Base-by-base conservation (phyloP, 352 stramenopile species). In the Pythium rhizo-oryzae region DNA sequence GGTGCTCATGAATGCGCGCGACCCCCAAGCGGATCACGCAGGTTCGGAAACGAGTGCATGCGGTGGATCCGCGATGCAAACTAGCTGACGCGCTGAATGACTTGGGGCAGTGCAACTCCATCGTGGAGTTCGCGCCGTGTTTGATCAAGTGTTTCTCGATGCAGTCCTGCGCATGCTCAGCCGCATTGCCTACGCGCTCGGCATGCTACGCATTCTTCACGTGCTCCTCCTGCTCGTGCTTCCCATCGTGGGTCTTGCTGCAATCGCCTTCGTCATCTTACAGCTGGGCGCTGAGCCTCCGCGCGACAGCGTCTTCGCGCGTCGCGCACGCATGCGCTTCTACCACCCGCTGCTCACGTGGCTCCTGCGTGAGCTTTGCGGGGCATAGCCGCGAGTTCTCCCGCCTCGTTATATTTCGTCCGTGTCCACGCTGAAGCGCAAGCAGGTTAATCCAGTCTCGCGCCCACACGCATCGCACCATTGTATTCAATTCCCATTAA, bases 241-340 rank as follows among this genome's bases (percentile, higher is more conserved):
- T 8, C 7, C 9, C 7, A 4, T 50, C 43, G 43, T n/a, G 15
- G 43, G 15, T 11, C 18, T 50, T 12, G n/a, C 35, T 21, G 24
- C 21, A 12, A 19, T 55, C 49, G 49, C 13, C 8, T 8, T 33
- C 49, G 24, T 19, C 4, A 2, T 1, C 12, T 1, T 19, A 24
- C 19, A 46, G 16, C 5, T 25, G 6, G 30, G n/a, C 1, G 39
- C 13, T 0, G 39, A 55, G 2, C 11, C 56, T 30, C 58, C 59
- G 18, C 47, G 24, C 33, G n/a, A 18, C 5, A 37, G 49, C 1
- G 0, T 53, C 19, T 21, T 66, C 16, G 35, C 44, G 8, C 18
- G 47, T 11, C 59, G 59, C 33, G 47, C 59, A 33, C 59, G 59
- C 59, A 51, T 66, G 49, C 33, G 47, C 15, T 25, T 50, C 33